Base-by-base conservation (phyloP, 257 asterid genomes). In the Anisodus acutangulus region DNA sequence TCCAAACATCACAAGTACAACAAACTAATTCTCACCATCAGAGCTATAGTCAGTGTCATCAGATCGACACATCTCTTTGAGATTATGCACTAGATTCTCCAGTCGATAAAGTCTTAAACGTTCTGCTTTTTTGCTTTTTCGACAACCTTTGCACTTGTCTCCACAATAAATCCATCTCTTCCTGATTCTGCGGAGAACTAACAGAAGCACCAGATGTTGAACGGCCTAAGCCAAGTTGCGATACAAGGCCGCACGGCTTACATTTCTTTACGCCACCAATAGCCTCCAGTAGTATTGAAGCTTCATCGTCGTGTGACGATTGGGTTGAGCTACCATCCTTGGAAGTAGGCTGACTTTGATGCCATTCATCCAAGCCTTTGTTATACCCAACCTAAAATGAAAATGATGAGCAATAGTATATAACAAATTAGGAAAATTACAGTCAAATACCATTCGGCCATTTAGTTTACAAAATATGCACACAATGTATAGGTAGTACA, bases 161-260 rank as follows among this genome's bases (percentile, higher is more conserved):
- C 79, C 39, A 58, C 57, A 43, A 71, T 71, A 39, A 71, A 71
- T 43, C 79, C 49, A 9, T 71, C 79, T 71, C 79, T 71, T 43
- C 79, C 58, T 71, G 35, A 7, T 69, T 17, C 53, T 9, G 47
- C 76, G 51, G 49, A 35, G 47, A 35, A 68, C 76, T 68, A 37
- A 41, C 37, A 68, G 76, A 68, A 68, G 51, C 76, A 37, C 51
- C 22, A 13, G 55, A 49, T 10, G 10, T 10, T 3, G 55, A 3
- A 9, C 10, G 55, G 55, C 55, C 13, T 49, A 49, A 6, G 55
- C 55, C 9, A 49, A 7, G 55, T 9, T 49, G 55, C 8, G 55
- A 49, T 49, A 9, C 55, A 49, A 49, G 4, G 78, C 6, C 3
- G 2, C 10, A 8, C 11, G 12, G 11, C 8, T 10, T 49, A 49